Percentiles rank a stretch among this genome's conserved stretches.
Evolutionary conservation across 2,329 filamentous ascomycete genomes (phyloP).

Genomic region (Nakataea oryzae): DNA sequence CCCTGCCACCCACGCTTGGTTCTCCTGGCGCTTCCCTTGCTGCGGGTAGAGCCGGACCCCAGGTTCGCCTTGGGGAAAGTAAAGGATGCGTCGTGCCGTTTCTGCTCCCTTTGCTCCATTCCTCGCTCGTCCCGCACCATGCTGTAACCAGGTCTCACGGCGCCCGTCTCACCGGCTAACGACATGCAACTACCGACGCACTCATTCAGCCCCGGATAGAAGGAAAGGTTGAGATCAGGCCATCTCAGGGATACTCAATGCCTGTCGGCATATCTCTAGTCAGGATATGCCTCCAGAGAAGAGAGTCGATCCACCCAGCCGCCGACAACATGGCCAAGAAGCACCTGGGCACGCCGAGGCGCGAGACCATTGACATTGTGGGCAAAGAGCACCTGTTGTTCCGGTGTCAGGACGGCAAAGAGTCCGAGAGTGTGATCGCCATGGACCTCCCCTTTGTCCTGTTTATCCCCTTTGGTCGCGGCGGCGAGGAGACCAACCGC

Average conservation of each 20-base stretch:
- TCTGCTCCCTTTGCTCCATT: not conserved
- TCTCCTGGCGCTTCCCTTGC: not conserved
- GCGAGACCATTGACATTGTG: constrained; percentile 85
- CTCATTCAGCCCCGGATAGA: constrained; percentile 77
- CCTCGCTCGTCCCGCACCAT: not conserved
- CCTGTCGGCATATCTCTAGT: constrained; percentile 88
- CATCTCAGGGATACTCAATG: constrained; percentile 72
- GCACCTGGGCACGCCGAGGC: constrained; percentile 78
- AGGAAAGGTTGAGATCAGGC: constrained; percentile 93
- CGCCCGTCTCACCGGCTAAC: not conserved
- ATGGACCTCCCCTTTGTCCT: constrained; percentile 98
- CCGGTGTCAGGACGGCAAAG: constrained; percentile 71
- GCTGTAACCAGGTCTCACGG: not conserved
- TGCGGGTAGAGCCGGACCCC: not conserved
- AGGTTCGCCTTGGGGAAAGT: not conserved
- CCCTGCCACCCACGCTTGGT: not conserved
- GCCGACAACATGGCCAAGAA: constrained; percentile 92
- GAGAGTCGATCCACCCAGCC: constrained; percentile 92
- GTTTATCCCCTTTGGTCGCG: constrained; percentile 90
- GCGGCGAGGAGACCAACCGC: constrained; percentile 79
- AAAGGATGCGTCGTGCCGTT: not conserved
- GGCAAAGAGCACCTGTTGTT: constrained; percentile 93
- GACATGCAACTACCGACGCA: not conserved
- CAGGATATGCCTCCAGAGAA: constrained; percentile 83
- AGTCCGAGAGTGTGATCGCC: constrained; percentile 78